These are phyloP conservation scores for Cercospora sp. DNA, from an alignment of 2,329 filamentous ascomycete genomes.

Conservation along the genomic window DNA sequence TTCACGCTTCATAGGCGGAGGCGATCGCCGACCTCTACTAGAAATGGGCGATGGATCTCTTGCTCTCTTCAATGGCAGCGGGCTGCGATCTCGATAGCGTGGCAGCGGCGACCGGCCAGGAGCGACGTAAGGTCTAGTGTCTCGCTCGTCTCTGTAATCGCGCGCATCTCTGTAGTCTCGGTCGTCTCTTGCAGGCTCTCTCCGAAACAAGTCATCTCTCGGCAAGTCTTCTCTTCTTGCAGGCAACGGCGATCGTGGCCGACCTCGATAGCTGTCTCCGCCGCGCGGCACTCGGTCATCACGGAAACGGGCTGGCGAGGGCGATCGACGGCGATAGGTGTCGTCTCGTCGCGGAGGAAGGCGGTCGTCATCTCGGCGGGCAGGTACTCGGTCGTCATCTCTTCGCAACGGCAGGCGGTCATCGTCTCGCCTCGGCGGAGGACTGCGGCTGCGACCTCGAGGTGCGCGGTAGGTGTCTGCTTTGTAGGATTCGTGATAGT, in stretches of 20 bases:
- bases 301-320: slow-evolving; percentile 35
- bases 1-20: slow-evolving; percentile 44
- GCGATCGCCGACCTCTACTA: slow-evolving; percentile 49
- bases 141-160: slow-evolving; percentile 37
- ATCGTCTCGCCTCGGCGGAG: slow-evolving; percentile 19
- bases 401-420: slow-evolving; percentile 29
- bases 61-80: slow-evolving; percentile 45
- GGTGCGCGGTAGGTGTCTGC: slow-evolving; percentile 37
- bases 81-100: slow-evolving; percentile 47
- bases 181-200: slow-evolving; percentile 37
- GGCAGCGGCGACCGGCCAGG: slow-evolving; percentile 43
- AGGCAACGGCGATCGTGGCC: slow-evolving; percentile 37
- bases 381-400: slow-evolving; percentile 17
- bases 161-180: slow-evolving; percentile 33
- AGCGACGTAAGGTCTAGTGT: slow-evolving; percentile 28
- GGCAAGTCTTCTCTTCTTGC: slow-evolving; percentile 39
- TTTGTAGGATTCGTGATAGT: slow-evolving; percentile 32
- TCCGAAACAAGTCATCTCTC: slow-evolving; percentile 41
- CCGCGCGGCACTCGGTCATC: slow-evolving; percentile 33
- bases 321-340: slow-evolving; percentile 37
- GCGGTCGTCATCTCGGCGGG: slow-evolving; percentile 22
- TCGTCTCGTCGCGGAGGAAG: slow-evolving; percentile 36
- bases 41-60: slow-evolving; percentile 51
- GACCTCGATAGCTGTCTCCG: slow-evolving; percentile 39
- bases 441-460: slow-evolving; percentile 25